Conservation (phyloP, 2,329 filamentous ascomycete species). For the Verticillium alfalfae region DNA sequence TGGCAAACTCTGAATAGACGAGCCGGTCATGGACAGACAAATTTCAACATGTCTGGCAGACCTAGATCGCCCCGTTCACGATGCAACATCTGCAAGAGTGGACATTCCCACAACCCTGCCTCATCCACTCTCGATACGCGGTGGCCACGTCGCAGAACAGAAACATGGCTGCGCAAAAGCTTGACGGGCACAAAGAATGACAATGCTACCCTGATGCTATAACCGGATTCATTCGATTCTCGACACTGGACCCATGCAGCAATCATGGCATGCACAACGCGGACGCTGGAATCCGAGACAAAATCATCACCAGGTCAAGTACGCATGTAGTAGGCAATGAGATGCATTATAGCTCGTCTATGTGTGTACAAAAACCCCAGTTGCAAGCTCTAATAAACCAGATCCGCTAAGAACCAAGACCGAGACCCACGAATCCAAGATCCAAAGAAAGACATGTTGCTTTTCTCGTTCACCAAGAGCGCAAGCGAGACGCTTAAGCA, state of each 20-base stretch:
- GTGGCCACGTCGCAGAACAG: no score
- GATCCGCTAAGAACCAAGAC: not conserved
- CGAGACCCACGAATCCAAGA: not conserved
- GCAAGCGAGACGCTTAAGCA: conserved; percentile 5
- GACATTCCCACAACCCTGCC: no score
- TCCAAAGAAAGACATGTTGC: not conserved
- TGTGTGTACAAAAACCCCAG: not conserved
- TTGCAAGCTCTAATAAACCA: not conserved
- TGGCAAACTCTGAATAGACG: no score
- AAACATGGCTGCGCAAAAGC: not conserved
- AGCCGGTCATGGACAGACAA: no score
- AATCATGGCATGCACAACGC: not conserved
- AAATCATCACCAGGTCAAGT: no score
- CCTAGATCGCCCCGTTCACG: no score
- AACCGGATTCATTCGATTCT: not conserved
- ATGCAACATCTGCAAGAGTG: no score
- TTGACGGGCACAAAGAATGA: not conserved
- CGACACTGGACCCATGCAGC: not conserved
- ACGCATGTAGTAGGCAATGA: not conserved
- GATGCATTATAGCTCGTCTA: not conserved
- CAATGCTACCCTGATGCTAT: no score
- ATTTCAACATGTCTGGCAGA: no score
- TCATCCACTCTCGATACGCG: no score
- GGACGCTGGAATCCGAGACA: no score
- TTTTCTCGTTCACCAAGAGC: not conserved